Percentiles rank a stretch among this genome's conserved stretches.
These are phyloP conservation scores for Paracoccidioides brasiliensis DNA, from an alignment of 2,329 filamentous ascomycete genomes.

Conservation along the genomic window DNA sequence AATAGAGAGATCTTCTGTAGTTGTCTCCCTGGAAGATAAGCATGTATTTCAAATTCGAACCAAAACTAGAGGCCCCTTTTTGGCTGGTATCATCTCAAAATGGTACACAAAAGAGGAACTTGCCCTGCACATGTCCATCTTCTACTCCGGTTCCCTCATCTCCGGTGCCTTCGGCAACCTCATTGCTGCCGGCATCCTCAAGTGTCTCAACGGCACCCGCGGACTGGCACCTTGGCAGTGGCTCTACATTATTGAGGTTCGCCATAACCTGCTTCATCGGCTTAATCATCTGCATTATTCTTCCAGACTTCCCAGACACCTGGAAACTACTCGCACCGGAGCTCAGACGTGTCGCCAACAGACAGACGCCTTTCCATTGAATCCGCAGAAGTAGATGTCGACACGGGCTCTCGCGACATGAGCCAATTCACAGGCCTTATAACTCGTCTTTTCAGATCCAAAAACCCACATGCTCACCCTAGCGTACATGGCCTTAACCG, in stretches of 20 bases:
- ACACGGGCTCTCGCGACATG: slow-evolving; percentile 34
- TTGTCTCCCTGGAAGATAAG: slow-evolving; percentile 5
- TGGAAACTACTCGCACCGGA: slow-evolving; percentile 33
- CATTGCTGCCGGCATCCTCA: slow-evolving; percentile 40
- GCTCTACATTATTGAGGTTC: slow-evolving; percentile 30
- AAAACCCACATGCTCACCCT: slow-evolving; percentile 36
- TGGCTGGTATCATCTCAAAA: slow-evolving; percentile 35
- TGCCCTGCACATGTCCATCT: slow-evolving; percentile 38
- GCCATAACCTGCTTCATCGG: slow-evolving; percentile 24
- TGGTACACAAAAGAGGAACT: slow-evolving; percentile 44
- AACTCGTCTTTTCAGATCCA: slow-evolving; percentile 38
- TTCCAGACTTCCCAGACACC: slow-evolving; percentile 34
- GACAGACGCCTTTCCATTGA: slow-evolving; percentile 38
- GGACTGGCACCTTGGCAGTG: slow-evolving; percentile 29
- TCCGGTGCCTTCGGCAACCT: slow-evolving; percentile 41
- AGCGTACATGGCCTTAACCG: slow-evolving; percentile 38
- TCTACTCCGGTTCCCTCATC: slow-evolving; percentile 40
- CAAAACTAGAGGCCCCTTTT: slow-evolving; percentile 33
- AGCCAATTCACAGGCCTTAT: slow-evolving; percentile 37
- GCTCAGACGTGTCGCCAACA: slow-evolving; percentile 34
- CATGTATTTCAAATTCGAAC: neutral
- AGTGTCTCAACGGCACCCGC: slow-evolving; percentile 23
- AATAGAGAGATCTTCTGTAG: neutral
- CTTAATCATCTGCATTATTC: slow-evolving; percentile 19
- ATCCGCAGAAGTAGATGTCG: slow-evolving; percentile 37